Base-by-base conservation (phyloP, 164 flowering plant species). In the Hamamelis virginiana region DNA sequence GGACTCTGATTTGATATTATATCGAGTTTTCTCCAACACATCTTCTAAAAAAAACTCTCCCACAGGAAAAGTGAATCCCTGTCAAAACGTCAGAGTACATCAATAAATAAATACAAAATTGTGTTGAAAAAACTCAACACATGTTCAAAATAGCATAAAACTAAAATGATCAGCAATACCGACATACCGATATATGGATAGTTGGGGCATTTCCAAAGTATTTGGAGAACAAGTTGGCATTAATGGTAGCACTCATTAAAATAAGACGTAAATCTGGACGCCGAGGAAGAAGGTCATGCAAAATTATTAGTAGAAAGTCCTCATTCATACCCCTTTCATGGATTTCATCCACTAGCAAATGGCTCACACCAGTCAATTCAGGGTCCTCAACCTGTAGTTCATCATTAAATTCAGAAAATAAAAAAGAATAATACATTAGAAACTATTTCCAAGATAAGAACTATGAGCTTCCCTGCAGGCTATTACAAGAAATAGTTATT, bases 241-340 rank as follows among this genome's bases (percentile, higher is more conserved):
- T 94, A 55, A 94, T 89, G 67, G 98, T 94, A 45, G 97, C 97
- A 86, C 98, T 94, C 98, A 94, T 94, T 26, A 94, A 77, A 76
- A 94, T 83, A 73, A 94, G 82, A 46, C 92, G 95, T 47, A 94
- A 78, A 80, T 90, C 97, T 64, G 90, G 97, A 45, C 97, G 95
- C 13, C 83, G 88, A 68, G 95, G 93, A 70, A 94, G 96, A 69
- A 94, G 94, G 72, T 94, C 97, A 44, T 85, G 91, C 74, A 94
- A 60, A 69, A 94, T 94, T 58, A 94, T 92, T 55, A 94, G 47
- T 5, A 94, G 83, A 73, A 94, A 94, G 81, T 94, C 98, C 69
- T 94, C 98, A 86, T 94, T 90, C 88, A 94, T 88, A 66, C 98
- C 98, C 81, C 98, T 87, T 85, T 94, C 98, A 84, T 94, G 98